phyloP scores from a whole-genome alignment of 805 yeast genomes.

The Wickerhamiella nectarea region DNA sequence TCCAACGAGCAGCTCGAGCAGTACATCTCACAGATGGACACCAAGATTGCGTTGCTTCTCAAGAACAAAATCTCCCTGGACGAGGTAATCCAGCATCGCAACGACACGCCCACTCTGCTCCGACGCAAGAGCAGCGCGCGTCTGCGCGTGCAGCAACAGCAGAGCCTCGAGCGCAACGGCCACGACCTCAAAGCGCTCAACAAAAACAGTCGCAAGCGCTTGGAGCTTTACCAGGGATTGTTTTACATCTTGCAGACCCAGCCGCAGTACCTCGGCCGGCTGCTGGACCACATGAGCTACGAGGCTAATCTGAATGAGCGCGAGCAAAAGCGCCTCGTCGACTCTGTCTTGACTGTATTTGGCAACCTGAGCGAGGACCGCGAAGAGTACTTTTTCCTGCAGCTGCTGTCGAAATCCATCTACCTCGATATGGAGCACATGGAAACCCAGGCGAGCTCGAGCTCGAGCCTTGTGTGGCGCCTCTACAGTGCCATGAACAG shows the following conservation, averaged over 20 bases:
- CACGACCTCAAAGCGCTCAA: constrained; percentile 27
- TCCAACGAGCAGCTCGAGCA: constrained; percentile 59
- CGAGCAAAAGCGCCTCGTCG: constrained; percentile 24
- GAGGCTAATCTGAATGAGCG: constrained; percentile 21
- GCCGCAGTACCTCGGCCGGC: constrained; percentile 54
- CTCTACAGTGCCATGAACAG: constrained; percentile 30
- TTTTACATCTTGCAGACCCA: constrained; percentile 77
- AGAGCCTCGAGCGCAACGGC: constrained; percentile 8
- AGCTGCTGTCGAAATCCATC: constrained; percentile 32
- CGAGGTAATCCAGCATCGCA: constrained; percentile 40
- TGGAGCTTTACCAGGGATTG: constrained; percentile 60
- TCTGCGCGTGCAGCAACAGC: constrained; percentile 8
- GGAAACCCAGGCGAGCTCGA: constrained; percentile 13
- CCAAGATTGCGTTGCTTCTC: constrained; percentile 63
- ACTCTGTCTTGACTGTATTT: constrained; percentile 24
- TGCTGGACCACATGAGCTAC: constrained; percentile 24
- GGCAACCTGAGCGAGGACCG: constrained; percentile 35
- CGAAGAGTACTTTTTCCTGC: constrained; percentile 57
- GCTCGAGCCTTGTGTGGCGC: constrained; percentile 32
- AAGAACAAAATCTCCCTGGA: constrained; percentile 69
- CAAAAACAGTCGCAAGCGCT: constrained; percentile 32
- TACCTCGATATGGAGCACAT: constrained; percentile 7
- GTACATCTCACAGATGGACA: constrained; percentile 60
- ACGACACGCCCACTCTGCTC: constrained; percentile 12
- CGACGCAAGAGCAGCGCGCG: constrained; percentile 9